Evolutionary conservation across 768 basidiomycete genomes (phyloP).

Genomic region (Pisolithus tinctorius): DNA sequence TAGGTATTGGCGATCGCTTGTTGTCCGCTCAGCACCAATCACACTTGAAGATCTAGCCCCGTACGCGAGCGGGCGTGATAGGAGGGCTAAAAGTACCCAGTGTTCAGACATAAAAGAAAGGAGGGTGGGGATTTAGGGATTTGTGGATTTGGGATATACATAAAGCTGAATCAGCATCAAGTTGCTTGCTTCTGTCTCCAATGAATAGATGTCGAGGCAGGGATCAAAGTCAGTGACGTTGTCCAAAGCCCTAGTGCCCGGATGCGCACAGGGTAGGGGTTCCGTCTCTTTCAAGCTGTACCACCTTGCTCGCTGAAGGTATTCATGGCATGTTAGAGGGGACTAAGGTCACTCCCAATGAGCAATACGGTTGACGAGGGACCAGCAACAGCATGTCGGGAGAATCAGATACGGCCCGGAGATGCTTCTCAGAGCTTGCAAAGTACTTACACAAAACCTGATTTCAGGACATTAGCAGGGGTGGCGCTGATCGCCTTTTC

Average conservation of each 20-base stretch:
- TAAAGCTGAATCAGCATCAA: constrained; percentile 4
- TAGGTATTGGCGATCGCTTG: constrained; percentile 84
- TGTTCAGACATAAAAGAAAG: background rate
- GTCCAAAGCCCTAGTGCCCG: constrained; percentile 73
- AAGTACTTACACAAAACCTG: no score
- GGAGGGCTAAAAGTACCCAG: constrained; percentile 5
- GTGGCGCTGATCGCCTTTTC: no score
- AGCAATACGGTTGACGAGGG: no score
- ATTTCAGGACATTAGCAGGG: no score
- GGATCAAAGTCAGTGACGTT: constrained; percentile 70
- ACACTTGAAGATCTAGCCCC: constrained; percentile 80
- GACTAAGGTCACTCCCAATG: no score
- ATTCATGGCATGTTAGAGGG: background rate
- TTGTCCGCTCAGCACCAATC: constrained; percentile 66
- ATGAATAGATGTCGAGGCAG: constrained; percentile 44
- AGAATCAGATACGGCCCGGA: no score
- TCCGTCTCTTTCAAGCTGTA: constrained; percentile 71
- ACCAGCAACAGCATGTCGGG: no score
- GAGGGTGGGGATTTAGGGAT: background rate
- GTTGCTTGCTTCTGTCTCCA: constrained; percentile 12
- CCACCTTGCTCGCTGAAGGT: constrained; percentile 47
- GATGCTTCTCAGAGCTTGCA: no score
- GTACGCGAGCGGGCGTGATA: constrained; percentile 45
- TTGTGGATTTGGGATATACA: constrained; percentile 15
- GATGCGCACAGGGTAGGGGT: constrained; percentile 53